Percentiles rank a stretch among this genome's conserved stretches.
Evolutionary conservation across 192 early-diverging fungal genomes (phyloP).

Genomic region (Dissophora ornata): DNA sequence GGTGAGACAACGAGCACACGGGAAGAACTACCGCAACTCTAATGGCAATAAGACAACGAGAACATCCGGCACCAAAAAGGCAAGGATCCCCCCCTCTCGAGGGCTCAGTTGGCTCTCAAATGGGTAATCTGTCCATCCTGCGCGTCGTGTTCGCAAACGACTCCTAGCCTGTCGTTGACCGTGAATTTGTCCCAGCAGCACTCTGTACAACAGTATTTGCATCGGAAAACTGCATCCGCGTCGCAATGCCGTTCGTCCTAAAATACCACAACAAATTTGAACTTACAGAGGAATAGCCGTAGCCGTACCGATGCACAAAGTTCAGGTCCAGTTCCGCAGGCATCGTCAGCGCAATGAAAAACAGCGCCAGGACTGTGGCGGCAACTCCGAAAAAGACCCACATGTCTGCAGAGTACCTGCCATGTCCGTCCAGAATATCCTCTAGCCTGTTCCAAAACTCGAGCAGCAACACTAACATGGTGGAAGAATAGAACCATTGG

Average conservation of each 20-base stretch:
- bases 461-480: conserved; percentile 6
- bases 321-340: conserved; percentile 47
- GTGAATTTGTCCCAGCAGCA: background rate
- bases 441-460: conserved; percentile 37
- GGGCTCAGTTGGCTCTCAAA: conserved; percentile 2
- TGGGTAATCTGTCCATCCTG: no score
- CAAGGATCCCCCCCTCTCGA: background rate
- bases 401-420: conserved; percentile 9
- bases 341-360: conserved; percentile 35
- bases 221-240: no score
- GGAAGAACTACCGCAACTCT: no score
- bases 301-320: conserved; percentile 50
- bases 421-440: conserved; percentile 5
- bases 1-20: no score
- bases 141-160: background rate
- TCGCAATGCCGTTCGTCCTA: no score
- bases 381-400: conserved; percentile 23
- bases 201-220: background rate
- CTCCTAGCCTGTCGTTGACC: background rate
- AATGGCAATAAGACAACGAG: no score
- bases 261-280: background rate
- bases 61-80: background rate
- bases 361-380: conserved; percentile 9
- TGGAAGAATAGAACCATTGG: conserved; percentile 46
- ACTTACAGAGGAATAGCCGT: conserved; percentile 52